A percentile compares a stretch with the other conserved stretches of the same genome.
These are phyloP conservation scores for Rhododendron henanense DNA, from an alignment of 148 eudicot species.

Conservation along the genomic window DNA sequence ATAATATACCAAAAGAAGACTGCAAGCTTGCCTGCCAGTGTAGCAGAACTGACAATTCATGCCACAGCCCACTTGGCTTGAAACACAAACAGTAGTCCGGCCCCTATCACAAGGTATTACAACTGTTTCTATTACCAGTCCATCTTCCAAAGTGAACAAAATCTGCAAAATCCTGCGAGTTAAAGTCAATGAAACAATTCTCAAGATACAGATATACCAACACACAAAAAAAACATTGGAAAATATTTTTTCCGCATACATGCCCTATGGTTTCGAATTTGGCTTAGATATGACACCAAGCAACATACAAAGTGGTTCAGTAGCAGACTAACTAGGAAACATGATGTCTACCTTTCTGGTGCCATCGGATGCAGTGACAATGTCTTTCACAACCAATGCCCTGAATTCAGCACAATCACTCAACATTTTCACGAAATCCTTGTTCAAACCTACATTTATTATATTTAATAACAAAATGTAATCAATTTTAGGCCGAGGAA, in stretches of 20 bases:
- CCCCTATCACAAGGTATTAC: constrained; percentile 77
- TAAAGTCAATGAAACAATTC: constrained; percentile 61
- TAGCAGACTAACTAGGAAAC: constrained; percentile 7
- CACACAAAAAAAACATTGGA: not conserved
- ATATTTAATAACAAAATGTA: not conserved
- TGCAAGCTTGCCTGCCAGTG: constrained; percentile 78
- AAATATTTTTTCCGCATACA: not conserved
- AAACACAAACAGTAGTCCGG: constrained; percentile 88
- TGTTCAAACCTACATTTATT: constrained; percentile 59
- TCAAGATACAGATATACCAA: constrained; percentile 15
- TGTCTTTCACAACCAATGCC: constrained; percentile 65
- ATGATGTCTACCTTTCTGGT: constrained; percentile 70
- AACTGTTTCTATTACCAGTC: constrained; percentile 87
- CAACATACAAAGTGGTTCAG: not conserved
- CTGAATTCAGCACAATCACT: constrained; percentile 62
- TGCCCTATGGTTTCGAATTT: not conserved
- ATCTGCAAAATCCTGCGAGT: constrained; percentile 95
- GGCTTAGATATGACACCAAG: not conserved
- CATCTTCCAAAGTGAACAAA: constrained; percentile 84
- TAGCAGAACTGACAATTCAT: constrained; percentile 99
- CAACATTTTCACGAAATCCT: constrained; percentile 70
- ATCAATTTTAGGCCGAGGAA: not conserved
- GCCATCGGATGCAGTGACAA: constrained; percentile 80
- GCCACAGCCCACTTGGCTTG: constrained; percentile 98
- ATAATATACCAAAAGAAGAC: not conserved